Percentiles rank a stretch among this genome's conserved stretches.
These are phyloP conservation scores for Morella rubra DNA, from an alignment of 306 rosid genomes.

Conservation along the genomic window DNA sequence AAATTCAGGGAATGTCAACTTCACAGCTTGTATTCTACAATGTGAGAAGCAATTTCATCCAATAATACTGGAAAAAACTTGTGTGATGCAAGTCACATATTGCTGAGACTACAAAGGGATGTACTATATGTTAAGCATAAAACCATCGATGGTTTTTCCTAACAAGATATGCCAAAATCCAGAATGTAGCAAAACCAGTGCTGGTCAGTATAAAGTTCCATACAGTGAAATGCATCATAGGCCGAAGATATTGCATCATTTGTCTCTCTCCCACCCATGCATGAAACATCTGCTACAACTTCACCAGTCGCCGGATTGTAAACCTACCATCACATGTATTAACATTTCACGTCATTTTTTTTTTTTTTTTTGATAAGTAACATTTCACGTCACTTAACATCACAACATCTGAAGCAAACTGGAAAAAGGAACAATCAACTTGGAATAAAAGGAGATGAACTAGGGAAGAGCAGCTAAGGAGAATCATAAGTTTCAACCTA, in stretches of 20 bases:
- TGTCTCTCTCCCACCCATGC: constrained; percentile 88
- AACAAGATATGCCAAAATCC: constrained; percentile 1
- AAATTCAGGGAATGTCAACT: background rate
- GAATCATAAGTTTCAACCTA: background rate
- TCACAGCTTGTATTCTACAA: background rate
- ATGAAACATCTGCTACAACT: constrained; percentile 74
- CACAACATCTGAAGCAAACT: background rate
- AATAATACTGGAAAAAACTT: too few relatives aligned
- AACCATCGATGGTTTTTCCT: constrained; percentile 3
- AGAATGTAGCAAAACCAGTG: constrained; percentile 24
- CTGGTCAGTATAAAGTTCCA: constrained; percentile 27
- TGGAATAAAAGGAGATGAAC: background rate
- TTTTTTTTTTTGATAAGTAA: too few relatives aligned
- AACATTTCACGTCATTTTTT: background rate
- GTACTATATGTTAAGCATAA: background rate
- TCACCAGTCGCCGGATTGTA: constrained; percentile 90
- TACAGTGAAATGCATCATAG: constrained; percentile 63
- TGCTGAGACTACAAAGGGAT: background rate
- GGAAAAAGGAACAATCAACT: background rate
- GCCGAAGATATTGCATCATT: constrained; percentile 95
- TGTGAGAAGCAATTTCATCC: too few relatives aligned
- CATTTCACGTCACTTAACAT: background rate
- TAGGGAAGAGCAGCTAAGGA: background rate
- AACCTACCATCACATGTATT: constrained; percentile 53
- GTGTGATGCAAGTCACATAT: background rate